Percentiles rank a stretch among this genome's conserved stretches.
Conservation (phyloP, 2,329 filamentous ascomycete genomes). For the Microdochium paspali region DNA sequence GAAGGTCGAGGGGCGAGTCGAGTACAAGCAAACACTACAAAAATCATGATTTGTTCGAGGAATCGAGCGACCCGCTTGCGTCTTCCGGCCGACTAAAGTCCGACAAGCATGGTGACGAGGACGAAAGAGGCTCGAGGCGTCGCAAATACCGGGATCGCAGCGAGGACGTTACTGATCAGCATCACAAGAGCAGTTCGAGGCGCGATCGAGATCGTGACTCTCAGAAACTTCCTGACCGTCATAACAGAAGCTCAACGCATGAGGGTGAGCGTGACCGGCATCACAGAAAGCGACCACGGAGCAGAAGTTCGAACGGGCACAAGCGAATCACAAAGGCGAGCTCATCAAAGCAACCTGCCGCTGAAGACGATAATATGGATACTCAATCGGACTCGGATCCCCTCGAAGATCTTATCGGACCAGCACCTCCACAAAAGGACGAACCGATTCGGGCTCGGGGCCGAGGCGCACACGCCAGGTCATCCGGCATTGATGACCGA, state of each 20-base stretch:
- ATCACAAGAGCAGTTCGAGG: too few relatives aligned
- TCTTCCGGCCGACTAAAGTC: background rate
- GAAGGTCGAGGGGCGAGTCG: background rate
- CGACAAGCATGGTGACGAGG: background rate
- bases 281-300: conserved; percentile 3
- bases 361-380: conserved; percentile 10
- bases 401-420: conserved; percentile 68
- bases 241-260: conserved; percentile 12
- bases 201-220: conserved; percentile 10
- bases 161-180: conserved; percentile 4
- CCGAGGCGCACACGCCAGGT: conserved; percentile 53
- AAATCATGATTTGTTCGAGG: background rate
- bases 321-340: background rate
- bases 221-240: conserved; percentile 6
- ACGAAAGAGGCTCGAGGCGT: background rate
- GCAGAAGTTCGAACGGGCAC: conserved; percentile 2
- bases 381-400: conserved; percentile 54
- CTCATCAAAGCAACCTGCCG: conserved; percentile 4
- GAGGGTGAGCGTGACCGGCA: conserved; percentile 8
- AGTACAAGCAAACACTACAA: background rate
- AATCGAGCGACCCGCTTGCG: background rate
- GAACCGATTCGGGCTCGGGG: conserved; percentile 49
- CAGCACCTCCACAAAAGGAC: conserved; percentile 42
- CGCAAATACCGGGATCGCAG: conserved; percentile 17
- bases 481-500: conserved; percentile 66